phyloP scores from a whole-genome alignment of 257 asterid genomes.

The Przewalskia tangutica region DNA sequence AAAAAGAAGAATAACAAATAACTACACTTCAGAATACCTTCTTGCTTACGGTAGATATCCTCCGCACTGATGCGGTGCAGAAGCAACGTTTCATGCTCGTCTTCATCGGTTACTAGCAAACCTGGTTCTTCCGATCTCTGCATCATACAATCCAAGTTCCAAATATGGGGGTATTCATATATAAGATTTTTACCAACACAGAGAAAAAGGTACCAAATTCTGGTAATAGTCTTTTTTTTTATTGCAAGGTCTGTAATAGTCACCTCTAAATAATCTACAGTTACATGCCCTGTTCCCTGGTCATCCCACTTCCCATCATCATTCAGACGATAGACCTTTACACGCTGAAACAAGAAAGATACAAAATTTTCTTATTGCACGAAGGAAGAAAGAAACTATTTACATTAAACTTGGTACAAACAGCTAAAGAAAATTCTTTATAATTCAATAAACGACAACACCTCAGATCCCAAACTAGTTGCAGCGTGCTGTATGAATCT shows the following conservation, averaged over 20 bases:
- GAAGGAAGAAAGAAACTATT: background rate
- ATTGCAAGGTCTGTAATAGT: background rate
- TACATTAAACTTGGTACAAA: background rate
- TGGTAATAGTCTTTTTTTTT: background rate
- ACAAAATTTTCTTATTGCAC: background rate
- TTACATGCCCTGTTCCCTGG: slow-evolving; percentile 98
- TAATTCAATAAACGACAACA: background rate
- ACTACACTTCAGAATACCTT: slow-evolving; percentile 38
- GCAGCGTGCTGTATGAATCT: background rate
- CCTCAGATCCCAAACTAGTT: background rate
- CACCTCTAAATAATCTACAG: slow-evolving; percentile 86
- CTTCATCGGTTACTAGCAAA: slow-evolving; percentile 69
- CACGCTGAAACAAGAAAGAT: slow-evolving; percentile 50
- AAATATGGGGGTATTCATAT: background rate
- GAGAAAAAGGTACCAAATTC: background rate
- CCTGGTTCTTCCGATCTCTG: slow-evolving; percentile 90
- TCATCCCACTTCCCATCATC: slow-evolving; percentile 98
- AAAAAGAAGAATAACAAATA: slow-evolving; percentile 2
- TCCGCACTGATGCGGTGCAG: slow-evolving; percentile 79
- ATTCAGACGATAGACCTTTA: slow-evolving; percentile 85
- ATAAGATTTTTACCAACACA: background rate
- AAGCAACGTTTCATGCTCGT: slow-evolving; percentile 70
- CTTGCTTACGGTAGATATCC: slow-evolving; percentile 93
- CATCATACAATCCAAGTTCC: background rate
- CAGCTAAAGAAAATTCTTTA: background rate